Evolutionary conservation across 768 basidiomycete genomes (phyloP).

Genomic region (Sutorius australiensis): DNA sequence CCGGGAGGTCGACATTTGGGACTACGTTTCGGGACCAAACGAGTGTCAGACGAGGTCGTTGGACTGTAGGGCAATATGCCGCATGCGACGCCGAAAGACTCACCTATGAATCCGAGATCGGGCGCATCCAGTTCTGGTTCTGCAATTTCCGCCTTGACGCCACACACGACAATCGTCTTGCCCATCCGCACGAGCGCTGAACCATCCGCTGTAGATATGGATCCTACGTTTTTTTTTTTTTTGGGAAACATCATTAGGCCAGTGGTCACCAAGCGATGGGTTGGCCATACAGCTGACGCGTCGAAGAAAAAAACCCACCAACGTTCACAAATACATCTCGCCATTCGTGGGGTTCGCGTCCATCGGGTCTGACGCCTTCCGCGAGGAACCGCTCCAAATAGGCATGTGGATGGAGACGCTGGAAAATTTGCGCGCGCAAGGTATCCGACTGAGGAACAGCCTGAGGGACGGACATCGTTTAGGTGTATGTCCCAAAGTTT

Average conservation of each 20-base stretch:
- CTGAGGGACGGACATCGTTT: slow-evolving; percentile 5
- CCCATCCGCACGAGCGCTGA: slow-evolving; percentile 90
- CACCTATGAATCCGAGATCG: slow-evolving; percentile 79
- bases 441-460: slow-evolving; percentile 16
- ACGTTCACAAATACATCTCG: slow-evolving; percentile 74
- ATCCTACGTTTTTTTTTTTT: too few relatives aligned
- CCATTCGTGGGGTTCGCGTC: slow-evolving; percentile 65
- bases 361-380: slow-evolving; percentile 79
- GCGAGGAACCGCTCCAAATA: slow-evolving; percentile 86
- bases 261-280: neutral
- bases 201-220: slow-evolving; percentile 90
- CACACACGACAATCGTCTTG: slow-evolving; percentile 92
- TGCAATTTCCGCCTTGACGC: slow-evolving; percentile 92
- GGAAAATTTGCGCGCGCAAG: slow-evolving; percentile 53
- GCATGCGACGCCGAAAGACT: neutral
- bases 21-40: slow-evolving; percentile 43
- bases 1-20: slow-evolving; percentile 91
- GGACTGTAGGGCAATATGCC: neutral
- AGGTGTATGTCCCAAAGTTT: too few relatives aligned
- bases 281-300: neutral
- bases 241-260: neutral
- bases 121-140: slow-evolving; percentile 81
- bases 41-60: neutral
- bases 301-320: slow-evolving; percentile 46
- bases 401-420: slow-evolving; percentile 81